Evolutionary conservation across 257 asterid genomes (phyloP).

Genomic region (Solanum virginianum): DNA sequence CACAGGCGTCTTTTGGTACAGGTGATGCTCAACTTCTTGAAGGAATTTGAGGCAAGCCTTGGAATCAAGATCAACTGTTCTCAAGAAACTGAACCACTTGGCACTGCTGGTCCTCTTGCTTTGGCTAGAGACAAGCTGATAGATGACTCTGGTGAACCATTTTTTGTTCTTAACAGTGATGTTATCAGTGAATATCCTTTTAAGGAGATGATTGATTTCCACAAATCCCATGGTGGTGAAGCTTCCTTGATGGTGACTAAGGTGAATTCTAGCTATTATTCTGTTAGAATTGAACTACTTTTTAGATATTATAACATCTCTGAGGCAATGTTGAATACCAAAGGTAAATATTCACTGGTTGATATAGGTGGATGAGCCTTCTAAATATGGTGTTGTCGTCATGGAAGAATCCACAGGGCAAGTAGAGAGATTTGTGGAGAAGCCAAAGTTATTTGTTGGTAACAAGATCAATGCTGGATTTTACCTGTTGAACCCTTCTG

Average conservation of each 20-base stretch:
- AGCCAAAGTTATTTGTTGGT: conserved; percentile 64
- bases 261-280: conserved; percentile 4
- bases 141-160: conserved; percentile 79
- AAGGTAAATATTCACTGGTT: not conserved
- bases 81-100: conserved; percentile 96
- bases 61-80: conserved; percentile 92
- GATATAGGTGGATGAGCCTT: conserved; percentile 67
- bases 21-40: conserved; percentile 93
- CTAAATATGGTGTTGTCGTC: conserved; percentile 65
- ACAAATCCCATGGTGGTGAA: conserved; percentile 92
- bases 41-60: conserved; percentile 86
- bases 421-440: conserved; percentile 73
- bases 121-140: conserved; percentile 86
- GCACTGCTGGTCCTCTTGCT: conserved; percentile 99
- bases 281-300: not conserved
- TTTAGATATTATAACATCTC: not conserved
- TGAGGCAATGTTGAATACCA: not conserved
- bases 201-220: conserved; percentile 78
- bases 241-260: conserved; percentile 96
- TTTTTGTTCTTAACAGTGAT: conserved; percentile 94
- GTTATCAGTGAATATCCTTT: conserved; percentile 91
- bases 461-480: conserved; percentile 81
- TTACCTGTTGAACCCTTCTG: conserved; percentile 54
- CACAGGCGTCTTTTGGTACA: conserved; percentile 5
- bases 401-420: conserved; percentile 54